A percentile compares a stretch with the other conserved stretches of the same genome.
These are phyloP conservation scores for Rosa rugosa DNA, from an alignment of 306 rosid genomes.

Conservation along the genomic window DNA sequence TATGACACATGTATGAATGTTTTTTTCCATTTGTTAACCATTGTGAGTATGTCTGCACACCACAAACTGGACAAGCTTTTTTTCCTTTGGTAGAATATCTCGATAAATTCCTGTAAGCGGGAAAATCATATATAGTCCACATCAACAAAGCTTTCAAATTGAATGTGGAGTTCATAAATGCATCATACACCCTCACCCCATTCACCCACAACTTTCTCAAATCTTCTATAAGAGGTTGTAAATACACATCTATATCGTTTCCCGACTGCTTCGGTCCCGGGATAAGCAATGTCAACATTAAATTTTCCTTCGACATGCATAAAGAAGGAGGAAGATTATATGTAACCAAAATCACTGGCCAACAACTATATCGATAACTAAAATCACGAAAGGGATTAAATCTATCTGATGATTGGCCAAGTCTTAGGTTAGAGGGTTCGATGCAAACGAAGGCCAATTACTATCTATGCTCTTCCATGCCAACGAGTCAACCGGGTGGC, in stretches of 20 bases:
- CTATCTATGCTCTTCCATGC: not conserved
- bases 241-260: not conserved
- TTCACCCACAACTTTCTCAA: not conserved
- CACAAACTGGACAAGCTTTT: too few species aligned
- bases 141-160: not conserved
- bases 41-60: too few species aligned
- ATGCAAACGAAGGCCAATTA: not conserved
- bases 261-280: not conserved
- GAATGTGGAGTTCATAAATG: not conserved
- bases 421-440: too few species aligned
- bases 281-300: not conserved
- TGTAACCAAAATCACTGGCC: too few species aligned
- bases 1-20: too few species aligned
- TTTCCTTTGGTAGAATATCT: not conserved
- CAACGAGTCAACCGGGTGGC: too few species aligned
- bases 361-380: too few species aligned
- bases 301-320: not conserved
- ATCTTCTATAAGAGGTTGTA: not conserved
- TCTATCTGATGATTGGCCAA: too few species aligned
- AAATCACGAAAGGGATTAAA: too few species aligned
- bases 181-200: not conserved
- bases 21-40: too few species aligned
- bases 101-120: not conserved
- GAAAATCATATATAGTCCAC: not conserved
- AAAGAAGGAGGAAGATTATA: too few species aligned